A percentile compares a stretch with the other conserved stretches of the same genome.
These are phyloP conservation scores for Cladosporium sp. DNA, from an alignment of 2,329 filamentous ascomycete genomes.

Conservation along the genomic window DNA sequence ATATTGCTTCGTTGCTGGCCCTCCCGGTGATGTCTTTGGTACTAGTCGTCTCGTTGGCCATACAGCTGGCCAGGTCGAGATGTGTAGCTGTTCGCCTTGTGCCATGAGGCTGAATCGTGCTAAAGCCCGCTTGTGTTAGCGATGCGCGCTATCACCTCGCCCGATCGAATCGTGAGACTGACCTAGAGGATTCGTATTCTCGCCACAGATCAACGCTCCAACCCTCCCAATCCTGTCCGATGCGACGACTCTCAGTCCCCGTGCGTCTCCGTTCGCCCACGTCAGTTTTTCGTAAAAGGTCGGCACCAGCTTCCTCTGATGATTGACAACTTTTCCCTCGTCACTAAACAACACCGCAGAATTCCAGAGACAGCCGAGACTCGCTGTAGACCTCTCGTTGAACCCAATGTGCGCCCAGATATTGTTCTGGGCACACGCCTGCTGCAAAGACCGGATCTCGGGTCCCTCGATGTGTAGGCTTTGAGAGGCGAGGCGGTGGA, in stretches of 20 bases:
- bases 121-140: background rate
- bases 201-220: slow-evolving; percentile 56
- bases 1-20: slow-evolving; percentile 43
- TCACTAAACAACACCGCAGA: slow-evolving; percentile 51
- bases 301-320: slow-evolving; percentile 57
- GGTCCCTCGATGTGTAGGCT: slow-evolving; percentile 49
- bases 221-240: slow-evolving; percentile 48
- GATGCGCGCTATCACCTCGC: background rate
- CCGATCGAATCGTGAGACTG: background rate
- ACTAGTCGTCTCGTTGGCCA: slow-evolving; percentile 49
- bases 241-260: slow-evolving; percentile 50
- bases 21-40: background rate
- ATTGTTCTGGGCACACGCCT: slow-evolving; percentile 39
- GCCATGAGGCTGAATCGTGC: slow-evolving; percentile 54
- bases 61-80: slow-evolving; percentile 56
- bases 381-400: slow-evolving; percentile 48
- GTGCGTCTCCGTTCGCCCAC: slow-evolving; percentile 55
- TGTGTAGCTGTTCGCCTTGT: slow-evolving; percentile 57
- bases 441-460: slow-evolving; percentile 46
- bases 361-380: slow-evolving; percentile 53
- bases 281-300: slow-evolving; percentile 60
- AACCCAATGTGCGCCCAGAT: slow-evolving; percentile 53
- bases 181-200: slow-evolving; percentile 58
- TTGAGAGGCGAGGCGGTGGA: slow-evolving; percentile 47
- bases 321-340: slow-evolving; percentile 49